Conservation (phyloP, 2,329 filamentous ascomycete species). For the Cryphonectria naterciae region DNA sequence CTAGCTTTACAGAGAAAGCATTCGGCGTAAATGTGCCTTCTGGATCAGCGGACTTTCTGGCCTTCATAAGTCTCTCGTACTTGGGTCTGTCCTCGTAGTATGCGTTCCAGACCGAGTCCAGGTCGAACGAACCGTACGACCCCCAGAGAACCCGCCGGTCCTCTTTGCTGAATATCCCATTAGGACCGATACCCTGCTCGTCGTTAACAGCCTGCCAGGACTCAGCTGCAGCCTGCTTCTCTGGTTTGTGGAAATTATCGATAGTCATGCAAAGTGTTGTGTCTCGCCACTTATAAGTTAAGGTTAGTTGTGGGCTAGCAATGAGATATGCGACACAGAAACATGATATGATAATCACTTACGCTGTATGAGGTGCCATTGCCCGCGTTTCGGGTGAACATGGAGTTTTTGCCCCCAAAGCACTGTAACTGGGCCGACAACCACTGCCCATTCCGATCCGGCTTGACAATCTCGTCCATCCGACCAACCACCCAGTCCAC, state of each 20-base stretch:
- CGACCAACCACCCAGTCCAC: constrained; percentile 42
- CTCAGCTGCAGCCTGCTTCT: constrained; percentile 40
- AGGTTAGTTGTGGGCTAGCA: not conserved
- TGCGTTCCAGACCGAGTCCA: constrained; percentile 40
- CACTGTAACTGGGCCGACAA: constrained; percentile 51
- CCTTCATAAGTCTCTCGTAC: constrained; percentile 39
- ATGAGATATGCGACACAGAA: not conserved
- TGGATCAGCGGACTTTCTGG: constrained; percentile 40
- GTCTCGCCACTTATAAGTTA: constrained; percentile 44
- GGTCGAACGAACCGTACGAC: constrained; percentile 42
- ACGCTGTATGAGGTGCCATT: constrained; percentile 52
- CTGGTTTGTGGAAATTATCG: constrained; percentile 49
- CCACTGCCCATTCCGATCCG: constrained; percentile 42
- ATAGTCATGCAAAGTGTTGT: constrained; percentile 44
- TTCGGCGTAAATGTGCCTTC: constrained; percentile 44
- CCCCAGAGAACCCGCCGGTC: constrained; percentile 47
- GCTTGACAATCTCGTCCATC: constrained; percentile 43
- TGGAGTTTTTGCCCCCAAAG: constrained; percentile 49
- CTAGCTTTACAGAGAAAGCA: constrained; percentile 34
- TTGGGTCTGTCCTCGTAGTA: constrained; percentile 43
- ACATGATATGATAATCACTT: not conserved
- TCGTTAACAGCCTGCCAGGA: constrained; percentile 51
- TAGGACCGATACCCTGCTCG: constrained; percentile 29
- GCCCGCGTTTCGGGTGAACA: constrained; percentile 44
- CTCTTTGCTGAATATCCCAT: constrained; percentile 41